These are phyloP conservation scores for Candida sanyaensis DNA, from an alignment of 1,139 yeast species.

Conservation along the genomic window DNA sequence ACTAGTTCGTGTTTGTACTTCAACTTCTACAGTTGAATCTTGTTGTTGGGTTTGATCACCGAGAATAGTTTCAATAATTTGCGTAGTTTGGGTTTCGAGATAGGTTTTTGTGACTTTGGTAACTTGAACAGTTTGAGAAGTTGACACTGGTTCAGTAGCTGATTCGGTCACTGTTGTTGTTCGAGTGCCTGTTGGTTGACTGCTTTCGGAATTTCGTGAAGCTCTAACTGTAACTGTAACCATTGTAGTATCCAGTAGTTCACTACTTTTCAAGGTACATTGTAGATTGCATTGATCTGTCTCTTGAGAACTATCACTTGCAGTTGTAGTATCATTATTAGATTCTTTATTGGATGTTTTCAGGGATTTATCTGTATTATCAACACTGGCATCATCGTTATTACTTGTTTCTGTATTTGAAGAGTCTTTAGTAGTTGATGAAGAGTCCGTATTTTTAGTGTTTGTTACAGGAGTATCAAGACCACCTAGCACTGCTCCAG, in stretches of 20 bases:
- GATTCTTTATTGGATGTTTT: too few species aligned
- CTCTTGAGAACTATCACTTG: background rate
- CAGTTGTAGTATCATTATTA: background rate
- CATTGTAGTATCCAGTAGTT: constrained; percentile 8
- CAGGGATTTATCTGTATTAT: too few species aligned
- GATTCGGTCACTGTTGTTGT: background rate
- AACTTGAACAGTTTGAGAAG: background rate
- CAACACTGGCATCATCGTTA: too few species aligned
- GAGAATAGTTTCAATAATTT: background rate
- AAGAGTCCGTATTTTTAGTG: constrained; percentile 9
- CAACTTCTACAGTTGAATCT: background rate
- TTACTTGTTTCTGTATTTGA: background rate
- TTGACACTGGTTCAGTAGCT: background rate
- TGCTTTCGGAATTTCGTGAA: background rate
- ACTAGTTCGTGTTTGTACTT: background rate
- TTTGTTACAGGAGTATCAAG: constrained; percentile 11
- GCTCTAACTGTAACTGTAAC: background rate
- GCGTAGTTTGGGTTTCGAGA: background rate
- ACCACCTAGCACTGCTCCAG: constrained; percentile 17
- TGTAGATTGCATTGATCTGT: too few species aligned
- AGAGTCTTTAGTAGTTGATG: constrained; percentile 6
- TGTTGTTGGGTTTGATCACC: background rate
- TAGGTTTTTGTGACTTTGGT: background rate
- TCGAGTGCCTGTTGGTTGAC: background rate
- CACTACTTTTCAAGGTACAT: background rate